Evolutionary conservation across 345 rosid genomes (phyloP), one percentile per base, ranked within the genome.

Genomic region (Eucalyptus viminalis): DNA sequence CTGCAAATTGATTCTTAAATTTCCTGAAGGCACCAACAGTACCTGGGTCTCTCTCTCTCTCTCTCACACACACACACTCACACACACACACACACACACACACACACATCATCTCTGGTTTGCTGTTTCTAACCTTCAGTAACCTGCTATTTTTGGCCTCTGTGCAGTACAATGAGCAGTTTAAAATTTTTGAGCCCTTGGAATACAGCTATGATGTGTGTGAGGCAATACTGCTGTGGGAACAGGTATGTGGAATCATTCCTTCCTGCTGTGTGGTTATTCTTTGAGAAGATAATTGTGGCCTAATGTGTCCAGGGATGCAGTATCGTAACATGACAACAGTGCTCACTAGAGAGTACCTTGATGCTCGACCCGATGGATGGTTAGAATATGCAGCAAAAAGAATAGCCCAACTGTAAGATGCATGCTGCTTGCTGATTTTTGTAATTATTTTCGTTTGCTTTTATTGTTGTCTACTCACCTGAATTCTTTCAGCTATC

Each of bases 311-410:
- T 87, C 88, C 89, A 62, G 87, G 81, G 58, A 54, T 94, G 95
- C 96, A 98, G 99, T 96, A 96, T 88, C 98, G 98, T 80, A 98
- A 98, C 94, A 97, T 97, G 98, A 98, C 99, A 85, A 97, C 99
- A 15, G 96, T 97, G 49, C 92, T 98, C 92, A 98, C 99, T 6
- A 95, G 99, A 91, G 99, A 98, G 90, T 98, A 97, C 90, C 95
- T 98, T 31, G 99, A 98, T 91, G 93, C 91, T 89, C 96, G 98
- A 83, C 98, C 99, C 22, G 95, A 97, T 92, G 99, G 99, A 88
- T 98, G 99, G 99, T 91, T 95, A 88, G 97, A 96, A 29, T 96
- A 97, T 93, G 99, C 99, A 9, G 99, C 99, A 37, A 93, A 94
- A 94, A 94, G 99, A 91, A 98, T 98, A 90, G 96, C 99, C 44